A percentile compares a stretch with the other conserved stretches of the same genome.
These are phyloP conservation scores for Candida tallmaniae DNA, from an alignment of 805 yeast genomes.

Conservation along the genomic window DNA sequence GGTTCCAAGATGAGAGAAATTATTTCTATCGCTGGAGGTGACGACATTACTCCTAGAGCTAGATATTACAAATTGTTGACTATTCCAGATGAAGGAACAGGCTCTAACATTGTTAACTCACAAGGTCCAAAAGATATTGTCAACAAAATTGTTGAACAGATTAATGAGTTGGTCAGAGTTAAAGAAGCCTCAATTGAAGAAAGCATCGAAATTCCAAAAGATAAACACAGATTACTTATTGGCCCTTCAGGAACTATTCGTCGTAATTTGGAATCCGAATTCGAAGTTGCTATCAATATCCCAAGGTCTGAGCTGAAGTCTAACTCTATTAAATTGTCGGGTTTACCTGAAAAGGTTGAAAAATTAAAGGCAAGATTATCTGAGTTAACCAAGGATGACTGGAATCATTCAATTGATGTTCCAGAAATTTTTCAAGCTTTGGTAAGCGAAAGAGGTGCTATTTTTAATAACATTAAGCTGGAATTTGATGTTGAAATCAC, in stretches of 20 bases:
- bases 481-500: slow-evolving; percentile 55
- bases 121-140: slow-evolving; percentile 77
- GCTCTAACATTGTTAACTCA: slow-evolving; percentile 53
- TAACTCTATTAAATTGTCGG: slow-evolving; percentile 52
- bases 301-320: slow-evolving; percentile 57
- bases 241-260: slow-evolving; percentile 80
- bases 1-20: slow-evolving; percentile 74
- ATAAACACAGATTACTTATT: slow-evolving; percentile 68
- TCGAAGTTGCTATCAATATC: slow-evolving; percentile 56
- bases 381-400: slow-evolving; percentile 57
- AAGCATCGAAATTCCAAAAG: slow-evolving; percentile 57
- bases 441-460: slow-evolving; percentile 64
- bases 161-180: slow-evolving; percentile 58
- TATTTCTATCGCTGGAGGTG: slow-evolving; percentile 71
- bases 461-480: slow-evolving; percentile 48
- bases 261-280: slow-evolving; percentile 67
- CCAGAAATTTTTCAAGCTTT: slow-evolving; percentile 56
- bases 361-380: slow-evolving; percentile 58
- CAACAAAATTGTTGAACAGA: slow-evolving; percentile 55
- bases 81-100: slow-evolving; percentile 66
- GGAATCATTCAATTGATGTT: slow-evolving; percentile 49
- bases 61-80: slow-evolving; percentile 55
- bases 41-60: slow-evolving; percentile 39
- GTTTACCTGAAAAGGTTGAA: slow-evolving; percentile 62
- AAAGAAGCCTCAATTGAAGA: slow-evolving; percentile 57